A percentile compares a stretch with the other conserved stretches of the same genome.
Evolutionary conservation across 75 land plant genomes (phyloP).

Genomic region (Chamaecyparis obtusa): DNA sequence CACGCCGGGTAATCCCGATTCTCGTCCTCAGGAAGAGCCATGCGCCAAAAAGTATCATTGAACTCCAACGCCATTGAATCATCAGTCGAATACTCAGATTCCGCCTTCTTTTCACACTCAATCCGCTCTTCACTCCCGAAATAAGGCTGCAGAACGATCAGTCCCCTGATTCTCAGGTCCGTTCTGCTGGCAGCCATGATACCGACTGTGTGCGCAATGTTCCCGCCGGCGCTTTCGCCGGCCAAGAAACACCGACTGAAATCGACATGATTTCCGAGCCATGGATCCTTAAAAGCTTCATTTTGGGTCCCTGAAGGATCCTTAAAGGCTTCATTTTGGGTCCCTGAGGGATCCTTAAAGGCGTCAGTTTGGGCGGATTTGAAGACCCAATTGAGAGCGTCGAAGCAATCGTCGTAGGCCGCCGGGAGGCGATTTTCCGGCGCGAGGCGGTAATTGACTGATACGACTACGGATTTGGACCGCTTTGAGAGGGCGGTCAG

Average conservation of each 20-base stretch:
- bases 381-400: slow-evolving; percentile 30
- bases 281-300: slow-evolving; percentile 9
- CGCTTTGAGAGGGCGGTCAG: slow-evolving; percentile 14
- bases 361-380: neutral
- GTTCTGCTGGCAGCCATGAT: neutral
- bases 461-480: slow-evolving; percentile 18
- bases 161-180: slow-evolving; percentile 12
- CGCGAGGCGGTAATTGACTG: slow-evolving; percentile 38
- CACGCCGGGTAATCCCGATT: slow-evolving; percentile 23
- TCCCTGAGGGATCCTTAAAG: too few species aligned
- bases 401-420: slow-evolving; percentile 32
- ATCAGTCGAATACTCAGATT: neutral
- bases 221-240: slow-evolving; percentile 29
- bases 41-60: slow-evolving; percentile 21
- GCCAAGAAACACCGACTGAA: slow-evolving; percentile 5
- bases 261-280: slow-evolving; percentile 16
- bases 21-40: slow-evolving; percentile 20
- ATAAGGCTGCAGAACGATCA: slow-evolving; percentile 15
- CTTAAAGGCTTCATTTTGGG: neutral
- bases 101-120: slow-evolving; percentile 7
- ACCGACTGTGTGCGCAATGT: slow-evolving; percentile 18
- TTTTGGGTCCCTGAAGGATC: neutral
- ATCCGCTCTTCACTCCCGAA: slow-evolving; percentile 31
- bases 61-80: slow-evolving; percentile 1
- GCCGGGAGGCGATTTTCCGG: slow-evolving; percentile 31